Percentiles rank a stretch among this genome's conserved stretches.
phyloP scores from a whole-genome alignment of 805 yeast genomes.

The Kregervanrija fluxuum region DNA sequence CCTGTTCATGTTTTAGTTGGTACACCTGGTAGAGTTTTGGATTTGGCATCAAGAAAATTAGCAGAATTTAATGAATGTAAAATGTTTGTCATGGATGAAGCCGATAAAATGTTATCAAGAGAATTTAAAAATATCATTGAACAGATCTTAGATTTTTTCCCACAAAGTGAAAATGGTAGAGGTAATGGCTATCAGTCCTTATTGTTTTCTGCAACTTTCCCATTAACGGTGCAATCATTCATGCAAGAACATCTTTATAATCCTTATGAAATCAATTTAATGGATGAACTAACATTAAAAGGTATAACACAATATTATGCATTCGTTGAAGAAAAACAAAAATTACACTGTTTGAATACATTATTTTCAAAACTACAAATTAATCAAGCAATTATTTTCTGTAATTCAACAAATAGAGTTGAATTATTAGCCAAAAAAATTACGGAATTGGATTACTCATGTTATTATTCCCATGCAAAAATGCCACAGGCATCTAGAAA shows the following conservation, averaged over 20 bases:
- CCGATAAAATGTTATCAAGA: conserved; percentile 89
- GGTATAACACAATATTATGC: conserved; percentile 98
- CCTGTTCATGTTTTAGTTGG: conserved; percentile 94
- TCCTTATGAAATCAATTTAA: conserved; percentile 92
- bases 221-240: conserved; percentile 83
- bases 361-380: conserved; percentile 89
- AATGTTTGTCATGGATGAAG: conserved; percentile 95
- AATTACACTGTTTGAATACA: conserved; percentile 92
- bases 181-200: conserved; percentile 66
- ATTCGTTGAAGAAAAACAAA: conserved; percentile 95
- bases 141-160: conserved; percentile 78
- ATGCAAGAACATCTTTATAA: conserved; percentile 85
- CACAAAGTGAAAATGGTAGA: conserved; percentile 32
- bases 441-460: conserved; percentile 92
- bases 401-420: conserved; percentile 95
- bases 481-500: conserved; percentile 98
- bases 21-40: conserved; percentile 96
- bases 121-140: conserved; percentile 86
- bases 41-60: conserved; percentile 79
- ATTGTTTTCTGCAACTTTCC: conserved; percentile 93
- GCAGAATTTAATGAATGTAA: conserved; percentile 86
- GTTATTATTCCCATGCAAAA: conserved; percentile 93
- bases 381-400: conserved; percentile 93
- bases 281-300: conserved; percentile 94
- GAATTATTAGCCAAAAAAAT: conserved; percentile 93